Conservation (phyloP, 148 eudicot species). For the Nepenthes mirabilis region DNA sequence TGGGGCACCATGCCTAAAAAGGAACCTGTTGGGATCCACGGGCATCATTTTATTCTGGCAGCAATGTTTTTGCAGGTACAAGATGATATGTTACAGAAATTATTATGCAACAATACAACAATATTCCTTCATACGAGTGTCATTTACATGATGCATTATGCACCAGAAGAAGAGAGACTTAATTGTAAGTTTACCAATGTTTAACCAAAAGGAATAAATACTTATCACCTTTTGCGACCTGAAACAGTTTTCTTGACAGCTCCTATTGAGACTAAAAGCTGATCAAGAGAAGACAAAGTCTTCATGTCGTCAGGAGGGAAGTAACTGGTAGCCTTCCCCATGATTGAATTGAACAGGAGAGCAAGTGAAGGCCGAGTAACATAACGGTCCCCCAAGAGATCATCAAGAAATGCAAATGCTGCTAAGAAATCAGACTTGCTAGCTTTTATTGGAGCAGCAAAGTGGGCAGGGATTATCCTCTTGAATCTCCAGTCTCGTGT, state of each 20-base stretch:
- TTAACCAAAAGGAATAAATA: no score
- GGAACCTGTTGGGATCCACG: no score
- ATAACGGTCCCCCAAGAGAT: conserved; percentile 65
- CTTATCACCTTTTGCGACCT: conserved; percentile 52
- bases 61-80: no score
- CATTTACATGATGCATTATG: no score
- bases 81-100: no score
- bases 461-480: conserved; percentile 95
- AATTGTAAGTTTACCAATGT: no score
- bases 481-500: conserved; percentile 82
- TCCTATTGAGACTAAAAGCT: conserved; percentile 88
- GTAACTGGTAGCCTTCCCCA: conserved; percentile 91
- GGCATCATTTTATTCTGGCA: no score
- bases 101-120: no score
- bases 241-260: conserved; percentile 96
- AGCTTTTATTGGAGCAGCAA: conserved; percentile 81
- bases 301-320: conserved; percentile 98
- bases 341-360: conserved; percentile 56
- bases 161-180: no score
- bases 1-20: no score
- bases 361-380: conserved; percentile 75
- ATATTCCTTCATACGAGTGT: no score
- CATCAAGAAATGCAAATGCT: conserved; percentile 88
- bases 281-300: conserved; percentile 86
- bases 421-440: conserved; percentile 78